Base-by-base conservation (phyloP, 768 basidiomycete genomes). In the Strobilomyces echinocephalus region DNA sequence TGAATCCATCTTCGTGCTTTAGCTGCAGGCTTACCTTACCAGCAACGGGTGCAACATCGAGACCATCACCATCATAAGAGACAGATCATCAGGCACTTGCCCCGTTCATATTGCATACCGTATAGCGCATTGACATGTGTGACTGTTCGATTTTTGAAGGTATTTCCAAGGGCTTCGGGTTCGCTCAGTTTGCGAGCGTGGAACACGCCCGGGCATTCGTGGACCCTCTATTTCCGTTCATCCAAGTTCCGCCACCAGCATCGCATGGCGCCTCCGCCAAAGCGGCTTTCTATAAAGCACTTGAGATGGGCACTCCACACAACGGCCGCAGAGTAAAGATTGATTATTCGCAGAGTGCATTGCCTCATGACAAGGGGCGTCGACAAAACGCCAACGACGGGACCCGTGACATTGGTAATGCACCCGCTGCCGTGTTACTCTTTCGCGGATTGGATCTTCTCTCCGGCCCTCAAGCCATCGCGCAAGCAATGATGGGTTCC, bases 21-120 rank as follows among this genome's bases (percentile, higher is more conserved):
- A 92, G 91, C 80, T 93, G 66, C 85, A 90, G 75, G 81, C 83
- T 56, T 89, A 84, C 72, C 82, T 91, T 61, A 74, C 79, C 60
- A 79, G 79, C 56, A 76, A 85, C 64, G 84, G 84, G 49, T 91
- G 84, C 76, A 81, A 75, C 68, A 76, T 90, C 63, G 88, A 91
- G 74, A 87, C 87, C 54, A 88, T 91, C 65, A 97, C 93, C 64
- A 95, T 98, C 63, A 95, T 97, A 70, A 85, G 90, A 79, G 95
- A 97, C 71, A 89, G 89, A 84, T 80, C 84, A 81, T 87, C 95
- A 82, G 94, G 94, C 86, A 86, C 82, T 88, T 89, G 80, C 83
- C 86, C 65, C 75, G 76, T 87, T 87, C 82, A 79, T 84, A 83
- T 85, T 80, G 73, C 73, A 74, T 72, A 72, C 48, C 74, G 74